Base-by-base conservation (phyloP, 2,329 filamentous ascomycete genomes). In the Calonectria pauciramosa region DNA sequence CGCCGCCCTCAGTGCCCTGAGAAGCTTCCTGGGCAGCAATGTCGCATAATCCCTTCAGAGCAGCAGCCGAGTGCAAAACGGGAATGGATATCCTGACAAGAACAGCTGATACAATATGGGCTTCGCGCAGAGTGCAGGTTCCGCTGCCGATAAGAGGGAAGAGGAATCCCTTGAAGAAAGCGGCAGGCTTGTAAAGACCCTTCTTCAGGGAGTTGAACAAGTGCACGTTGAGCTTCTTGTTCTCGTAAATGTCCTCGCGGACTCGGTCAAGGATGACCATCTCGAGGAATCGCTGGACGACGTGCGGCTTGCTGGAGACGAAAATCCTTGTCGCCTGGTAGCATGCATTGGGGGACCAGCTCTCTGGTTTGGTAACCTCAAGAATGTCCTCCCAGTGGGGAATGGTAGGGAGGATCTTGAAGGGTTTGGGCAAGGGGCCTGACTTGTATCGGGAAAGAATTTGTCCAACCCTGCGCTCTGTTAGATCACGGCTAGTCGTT, bases 161-260 rank as follows among this genome's bases (percentile, higher is more conserved):
- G 20, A 99, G 89, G 79, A 99, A 92, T 5, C 96, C 97, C 85
- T 98, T 98, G 91, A 99, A 99, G 86, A 98, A 99, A 23, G 96
- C 96, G 0, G 95, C 94, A 9, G 97, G 97, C 85, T 98, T 98
- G 88, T 98, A 98, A 18, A 98, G 90, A 10, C 92, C 92, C 84
- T 98, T 98, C 87, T 98, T 98, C 72, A 99, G 88, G 0, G 95
- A 83, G 81, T 97, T 96, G 90, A 98, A 99, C 10, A 99, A 89
- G 84, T 99, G 97, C 0, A 98, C 94, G 82, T 98, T 98, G 72
- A 99, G 90, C 84, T 98, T 98, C 86, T 97, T 97, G 76, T 93
- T 96, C 85, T 99, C 96, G 82, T 94, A 93, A 75, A 99, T 99
- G 81, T 99, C 95, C 81, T 98, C 94, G 75, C 96, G 94, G n/a